phyloP scores from a whole-genome alignment of 164 flowering plant genomes.

The Santalum album region DNA sequence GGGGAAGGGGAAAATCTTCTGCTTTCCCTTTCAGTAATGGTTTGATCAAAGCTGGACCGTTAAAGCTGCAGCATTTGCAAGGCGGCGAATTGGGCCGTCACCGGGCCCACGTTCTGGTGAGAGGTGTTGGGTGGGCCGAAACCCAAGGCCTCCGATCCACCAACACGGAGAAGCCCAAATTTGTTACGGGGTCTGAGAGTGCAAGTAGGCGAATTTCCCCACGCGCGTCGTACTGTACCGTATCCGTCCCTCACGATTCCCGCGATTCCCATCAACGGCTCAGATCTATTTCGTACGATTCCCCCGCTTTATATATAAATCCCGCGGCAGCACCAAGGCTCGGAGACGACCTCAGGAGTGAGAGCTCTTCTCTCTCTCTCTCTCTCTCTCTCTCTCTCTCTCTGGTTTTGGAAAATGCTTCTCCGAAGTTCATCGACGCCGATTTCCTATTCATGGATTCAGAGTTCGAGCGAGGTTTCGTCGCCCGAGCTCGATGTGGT shows the following conservation, averaged over 20 bases:
- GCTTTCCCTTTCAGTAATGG: too few relatives aligned
- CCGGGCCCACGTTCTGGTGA: too few relatives aligned
- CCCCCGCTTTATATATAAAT: background rate
- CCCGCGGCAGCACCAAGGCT: background rate
- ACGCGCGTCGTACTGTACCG: too few relatives aligned
- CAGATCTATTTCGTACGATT: background rate
- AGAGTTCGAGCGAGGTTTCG: background rate
- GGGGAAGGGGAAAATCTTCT: too few relatives aligned
- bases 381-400: background rate
- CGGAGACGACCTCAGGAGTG: background rate
- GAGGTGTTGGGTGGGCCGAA: too few relatives aligned
- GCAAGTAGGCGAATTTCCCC: too few relatives aligned
- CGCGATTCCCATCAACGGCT: background rate
- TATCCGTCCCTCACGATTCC: background rate
- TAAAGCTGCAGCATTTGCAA: too few relatives aligned
- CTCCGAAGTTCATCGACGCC: constrained; percentile 21
- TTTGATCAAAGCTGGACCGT: too few relatives aligned
- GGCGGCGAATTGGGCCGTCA: too few relatives aligned
- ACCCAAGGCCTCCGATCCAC: too few relatives aligned
- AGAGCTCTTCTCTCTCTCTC: background rate
- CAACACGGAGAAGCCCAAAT: too few relatives aligned
- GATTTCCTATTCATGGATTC: constrained; percentile 12
- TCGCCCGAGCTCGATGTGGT: constrained; percentile 16
- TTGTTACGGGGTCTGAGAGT: too few relatives aligned
- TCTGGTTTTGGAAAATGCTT: constrained; percentile 1